Conservation (phyloP, 129 eudicot genomes). For the Chrysanthemum seticuspe region DNA sequence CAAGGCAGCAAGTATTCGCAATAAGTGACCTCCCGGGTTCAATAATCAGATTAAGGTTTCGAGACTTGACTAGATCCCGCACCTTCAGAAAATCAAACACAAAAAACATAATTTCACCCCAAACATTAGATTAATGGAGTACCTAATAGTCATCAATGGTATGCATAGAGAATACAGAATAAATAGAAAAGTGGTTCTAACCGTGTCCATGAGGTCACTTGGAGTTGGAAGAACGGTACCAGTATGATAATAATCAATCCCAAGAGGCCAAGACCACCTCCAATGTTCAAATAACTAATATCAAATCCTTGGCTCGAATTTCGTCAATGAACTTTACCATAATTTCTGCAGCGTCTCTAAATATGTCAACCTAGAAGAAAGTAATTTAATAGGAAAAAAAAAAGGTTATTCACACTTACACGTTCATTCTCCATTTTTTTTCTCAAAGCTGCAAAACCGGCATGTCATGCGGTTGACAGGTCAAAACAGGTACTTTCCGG, state of each 20-base stretch:
- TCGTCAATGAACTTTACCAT: slow-evolving; percentile 90
- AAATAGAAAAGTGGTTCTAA: slow-evolving; percentile 24
- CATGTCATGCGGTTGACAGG: not conserved
- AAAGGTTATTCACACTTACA: not conserved
- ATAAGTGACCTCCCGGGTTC: slow-evolving; percentile 92
- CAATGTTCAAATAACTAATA: slow-evolving; percentile 81
- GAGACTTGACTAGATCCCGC: slow-evolving; percentile 69
- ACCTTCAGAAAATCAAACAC: slow-evolving; percentile 52
- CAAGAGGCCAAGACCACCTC: slow-evolving; percentile 97
- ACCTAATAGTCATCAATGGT: not conserved
- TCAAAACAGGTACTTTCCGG: not conserved
- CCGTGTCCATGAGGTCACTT: slow-evolving; percentile 80
- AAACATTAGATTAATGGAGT: not conserved
- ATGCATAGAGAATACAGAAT: no score
- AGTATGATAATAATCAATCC: slow-evolving; percentile 83
- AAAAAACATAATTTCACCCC: not conserved
- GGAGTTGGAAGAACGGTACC: slow-evolving; percentile 93
- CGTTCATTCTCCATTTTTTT: not conserved
- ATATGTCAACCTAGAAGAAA: slow-evolving; percentile 71
- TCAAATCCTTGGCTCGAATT: slow-evolving; percentile 90
- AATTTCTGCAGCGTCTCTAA: slow-evolving; percentile 84
- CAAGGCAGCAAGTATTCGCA: slow-evolving; percentile 95
- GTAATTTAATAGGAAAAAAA: not conserved
- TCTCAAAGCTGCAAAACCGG: not conserved
- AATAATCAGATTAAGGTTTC: slow-evolving; percentile 81